These are phyloP conservation scores for Vaccinium corymbosum DNA, from an alignment of 148 eudicot genomes.

Conservation along the genomic window DNA sequence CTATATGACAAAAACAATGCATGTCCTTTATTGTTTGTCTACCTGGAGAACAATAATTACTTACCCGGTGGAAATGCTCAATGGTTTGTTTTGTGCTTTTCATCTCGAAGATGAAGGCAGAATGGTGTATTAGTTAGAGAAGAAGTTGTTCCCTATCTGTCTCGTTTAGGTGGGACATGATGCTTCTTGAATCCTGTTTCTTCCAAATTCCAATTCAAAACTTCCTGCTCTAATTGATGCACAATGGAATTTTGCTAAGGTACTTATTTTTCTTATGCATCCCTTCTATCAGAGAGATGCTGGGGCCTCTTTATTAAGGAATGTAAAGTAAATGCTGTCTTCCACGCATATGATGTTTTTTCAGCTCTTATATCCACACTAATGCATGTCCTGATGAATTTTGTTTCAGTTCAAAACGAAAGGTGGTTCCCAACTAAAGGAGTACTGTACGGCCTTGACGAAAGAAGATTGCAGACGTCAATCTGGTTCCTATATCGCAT, in stretches of 20 bases:
- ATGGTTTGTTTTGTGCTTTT: background rate
- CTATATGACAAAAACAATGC: background rate
- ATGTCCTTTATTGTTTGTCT: background rate
- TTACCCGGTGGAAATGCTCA: background rate
- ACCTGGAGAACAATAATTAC: background rate
- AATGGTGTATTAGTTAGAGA: background rate
- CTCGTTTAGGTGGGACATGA: background rate
- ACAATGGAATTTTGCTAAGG: background rate
- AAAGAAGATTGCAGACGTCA: conserved; percentile 94
- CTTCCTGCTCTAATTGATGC: background rate
- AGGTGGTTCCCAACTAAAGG: conserved; percentile 90
- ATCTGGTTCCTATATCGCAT: conserved; percentile 72
- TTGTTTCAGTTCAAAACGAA: conserved; percentile 80
- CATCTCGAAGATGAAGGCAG: background rate
- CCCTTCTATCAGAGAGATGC: background rate
- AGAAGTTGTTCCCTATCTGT: background rate
- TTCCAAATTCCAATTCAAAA: background rate
- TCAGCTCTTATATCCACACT: background rate
- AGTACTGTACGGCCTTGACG: conserved; percentile 85
- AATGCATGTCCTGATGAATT: background rate
- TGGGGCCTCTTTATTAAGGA: background rate
- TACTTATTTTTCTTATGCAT: background rate
- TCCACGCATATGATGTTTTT: background rate
- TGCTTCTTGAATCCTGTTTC: background rate
- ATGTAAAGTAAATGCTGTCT: background rate